Base-by-base conservation (phyloP, 768 basidiomycete genomes). In the Mycena capillaripes region DNA sequence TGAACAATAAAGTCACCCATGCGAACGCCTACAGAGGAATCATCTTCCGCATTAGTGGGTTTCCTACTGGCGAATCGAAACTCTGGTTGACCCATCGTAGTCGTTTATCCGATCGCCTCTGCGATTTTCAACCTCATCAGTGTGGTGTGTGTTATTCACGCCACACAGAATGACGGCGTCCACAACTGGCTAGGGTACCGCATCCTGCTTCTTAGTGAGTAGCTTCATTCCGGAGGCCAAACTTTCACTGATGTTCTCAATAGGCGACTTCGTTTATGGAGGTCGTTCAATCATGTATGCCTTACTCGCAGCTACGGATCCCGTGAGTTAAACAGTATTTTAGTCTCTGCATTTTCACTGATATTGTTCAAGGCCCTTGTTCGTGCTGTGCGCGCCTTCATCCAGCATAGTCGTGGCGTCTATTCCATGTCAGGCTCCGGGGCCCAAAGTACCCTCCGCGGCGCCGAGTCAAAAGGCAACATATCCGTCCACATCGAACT, bases 1-100 rank as follows among this genome's bases (percentile, higher is more conserved):
- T 29, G 1, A 58, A 60, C 19, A 36, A 50, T n/a, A 53, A 25
- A 40, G 64, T 75, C 12, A 56, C 46, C 4, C 62, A 72, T 46
- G 70, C 73, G 23, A 72, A 62, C 9, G 63, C 48, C 11, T 74
- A 74, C 63, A 36, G 59, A 38, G 34, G 55, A 16, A 61, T 76
- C 34, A 72, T 76, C n/a, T 52, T 76, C 27, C 73, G 76, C 4
- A 72, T 76, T 58, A 63, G 76, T 74, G 17, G 11, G 68, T 52
- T 29, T 27, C 19, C 17, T 34, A 56, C 38, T 4, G 38, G 11
- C 11, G 38, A 38, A 38, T 38, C 11, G 38, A 38, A 38, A 38
- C 38, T 38, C 7, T n/a, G n/a, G n/a, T n/a, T n/a, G n/a, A n/a
- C n/a, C n/a, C n/a, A n/a, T n/a, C 38, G 9, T 34, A 76, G 76